phyloP scores from a whole-genome alignment of 257 asterid species.

The Coffea eugenioides region DNA sequence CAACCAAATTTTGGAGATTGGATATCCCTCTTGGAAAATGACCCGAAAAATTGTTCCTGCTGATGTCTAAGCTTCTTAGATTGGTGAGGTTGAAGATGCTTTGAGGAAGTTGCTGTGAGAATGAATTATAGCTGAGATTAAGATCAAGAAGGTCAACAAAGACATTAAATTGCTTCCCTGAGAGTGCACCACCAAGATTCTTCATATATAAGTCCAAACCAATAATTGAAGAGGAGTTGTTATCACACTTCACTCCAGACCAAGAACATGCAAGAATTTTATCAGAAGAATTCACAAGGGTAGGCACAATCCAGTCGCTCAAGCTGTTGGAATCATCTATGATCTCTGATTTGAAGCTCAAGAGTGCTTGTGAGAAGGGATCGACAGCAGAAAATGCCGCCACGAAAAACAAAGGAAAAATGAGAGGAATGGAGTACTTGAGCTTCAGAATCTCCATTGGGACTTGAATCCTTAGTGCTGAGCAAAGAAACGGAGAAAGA shows the following conservation, averaged over 20 bases:
- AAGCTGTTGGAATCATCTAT: constrained; percentile 50
- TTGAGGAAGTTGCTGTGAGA: constrained; percentile 61
- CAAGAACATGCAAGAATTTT: constrained; percentile 72
- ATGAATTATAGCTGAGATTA: constrained; percentile 73
- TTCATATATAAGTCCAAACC: constrained; percentile 69
- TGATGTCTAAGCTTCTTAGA: constrained; percentile 61
- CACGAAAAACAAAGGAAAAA: constrained; percentile 27
- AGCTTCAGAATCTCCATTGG: constrained; percentile 77
- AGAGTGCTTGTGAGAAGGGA: constrained; percentile 73
- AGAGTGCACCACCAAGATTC: constrained; percentile 73
- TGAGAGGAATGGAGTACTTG: constrained; percentile 30
- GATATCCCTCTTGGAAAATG: constrained; percentile 79
- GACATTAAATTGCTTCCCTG: constrained; percentile 53
- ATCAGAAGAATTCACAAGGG: constrained; percentile 28
- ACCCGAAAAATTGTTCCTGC: constrained; percentile 92
- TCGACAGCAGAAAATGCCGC: constrained; percentile 44
- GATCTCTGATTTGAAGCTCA: constrained; percentile 70
- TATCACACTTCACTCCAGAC: constrained; percentile 68
- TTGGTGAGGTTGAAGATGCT: constrained; percentile 58
- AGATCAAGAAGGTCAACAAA: constrained; percentile 57
- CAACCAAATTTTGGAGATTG: constrained; percentile 41
- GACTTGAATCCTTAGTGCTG: constrained; percentile 47
- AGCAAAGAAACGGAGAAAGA: constrained; percentile 20
- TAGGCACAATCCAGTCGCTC: constrained; percentile 59
- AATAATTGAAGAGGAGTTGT: constrained; percentile 50